Conservation (phyloP, 331 rosid genomes). For the Erythrophleum ivorense region DNA sequence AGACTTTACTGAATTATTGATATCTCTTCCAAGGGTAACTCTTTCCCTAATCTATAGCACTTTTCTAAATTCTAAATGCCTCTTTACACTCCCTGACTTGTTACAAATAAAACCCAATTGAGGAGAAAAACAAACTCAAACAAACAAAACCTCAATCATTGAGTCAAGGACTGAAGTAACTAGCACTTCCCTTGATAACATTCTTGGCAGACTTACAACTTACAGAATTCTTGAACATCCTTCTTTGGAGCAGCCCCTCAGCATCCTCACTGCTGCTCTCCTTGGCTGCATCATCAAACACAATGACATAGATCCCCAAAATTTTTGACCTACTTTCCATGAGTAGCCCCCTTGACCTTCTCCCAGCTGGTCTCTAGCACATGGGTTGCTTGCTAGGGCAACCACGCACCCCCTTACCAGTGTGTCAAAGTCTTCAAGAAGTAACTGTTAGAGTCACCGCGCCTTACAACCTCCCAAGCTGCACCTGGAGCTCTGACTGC, state of each 20-base stretch:
- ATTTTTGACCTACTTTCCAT: neutral
- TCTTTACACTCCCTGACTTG: neutral
- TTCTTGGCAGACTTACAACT: neutral
- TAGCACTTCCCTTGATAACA: neutral
- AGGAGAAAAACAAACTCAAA: neutral
- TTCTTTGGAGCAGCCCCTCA: neutral
- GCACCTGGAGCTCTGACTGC: neutral
- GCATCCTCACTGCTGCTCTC: neutral
- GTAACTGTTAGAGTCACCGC: neutral
- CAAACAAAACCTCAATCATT: neutral
- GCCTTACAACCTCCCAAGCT: neutral
- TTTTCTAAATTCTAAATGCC: neutral
- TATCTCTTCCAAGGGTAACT: neutral
- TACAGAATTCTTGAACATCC: neutral
- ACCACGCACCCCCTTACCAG: neutral
- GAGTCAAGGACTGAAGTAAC: neutral
- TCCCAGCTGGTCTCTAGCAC: neutral
- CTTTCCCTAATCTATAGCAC: neutral
- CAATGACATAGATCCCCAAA: neutral
- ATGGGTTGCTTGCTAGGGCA: neutral
- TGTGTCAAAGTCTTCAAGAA: neutral
- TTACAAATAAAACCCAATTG: neutral
- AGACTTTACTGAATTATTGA: neutral
- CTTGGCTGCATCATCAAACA: neutral
- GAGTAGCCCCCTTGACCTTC: neutral